Conservation (phyloP, 306 rosid genomes). For the Rosa rugosa region DNA sequence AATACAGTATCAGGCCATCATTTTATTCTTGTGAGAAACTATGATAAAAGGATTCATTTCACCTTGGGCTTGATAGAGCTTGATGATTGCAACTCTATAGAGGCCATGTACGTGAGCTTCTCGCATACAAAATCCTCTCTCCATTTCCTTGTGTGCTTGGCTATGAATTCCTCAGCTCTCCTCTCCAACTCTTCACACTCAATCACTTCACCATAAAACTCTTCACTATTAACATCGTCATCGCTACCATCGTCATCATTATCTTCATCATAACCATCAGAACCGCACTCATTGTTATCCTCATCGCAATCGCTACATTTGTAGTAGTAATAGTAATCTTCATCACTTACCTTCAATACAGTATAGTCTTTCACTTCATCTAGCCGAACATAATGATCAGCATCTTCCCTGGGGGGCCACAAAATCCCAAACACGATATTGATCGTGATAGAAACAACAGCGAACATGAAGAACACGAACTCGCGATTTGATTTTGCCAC, state of each 20-base stretch:
- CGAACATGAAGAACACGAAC: slow-evolving; percentile 24
- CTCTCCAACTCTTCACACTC: slow-evolving; percentile 22
- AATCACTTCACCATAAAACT: slow-evolving; percentile 10
- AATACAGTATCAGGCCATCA: not conserved
- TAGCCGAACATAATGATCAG: not conserved
- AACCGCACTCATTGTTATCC: not conserved
- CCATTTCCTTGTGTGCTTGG: slow-evolving; percentile 28
- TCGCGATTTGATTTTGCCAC: slow-evolving; percentile 17
- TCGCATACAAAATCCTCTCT: slow-evolving; percentile 31
- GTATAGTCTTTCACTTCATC: not conserved
- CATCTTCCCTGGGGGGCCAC: slow-evolving; percentile 10
- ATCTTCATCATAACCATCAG: slow-evolving; percentile 38
- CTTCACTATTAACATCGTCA: not conserved
- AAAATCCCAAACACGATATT: slow-evolving; percentile 16
- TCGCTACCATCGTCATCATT: slow-evolving; percentile 16
- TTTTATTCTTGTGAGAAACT: not conserved
- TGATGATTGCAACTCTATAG: slow-evolving; percentile 8
- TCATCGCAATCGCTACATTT: slow-evolving; percentile 1
- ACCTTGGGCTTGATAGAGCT: slow-evolving; percentile 11
- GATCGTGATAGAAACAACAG: slow-evolving; percentile 20
- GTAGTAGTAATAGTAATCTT: not conserved
- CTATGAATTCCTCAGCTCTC: slow-evolving; percentile 38
- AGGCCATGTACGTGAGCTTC: slow-evolving; percentile 3
- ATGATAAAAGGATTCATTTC: not conserved
- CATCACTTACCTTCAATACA: not conserved